Base-by-base conservation (phyloP, 1,139 yeast species). In the Geotrichum cucujoidarum region DNA sequence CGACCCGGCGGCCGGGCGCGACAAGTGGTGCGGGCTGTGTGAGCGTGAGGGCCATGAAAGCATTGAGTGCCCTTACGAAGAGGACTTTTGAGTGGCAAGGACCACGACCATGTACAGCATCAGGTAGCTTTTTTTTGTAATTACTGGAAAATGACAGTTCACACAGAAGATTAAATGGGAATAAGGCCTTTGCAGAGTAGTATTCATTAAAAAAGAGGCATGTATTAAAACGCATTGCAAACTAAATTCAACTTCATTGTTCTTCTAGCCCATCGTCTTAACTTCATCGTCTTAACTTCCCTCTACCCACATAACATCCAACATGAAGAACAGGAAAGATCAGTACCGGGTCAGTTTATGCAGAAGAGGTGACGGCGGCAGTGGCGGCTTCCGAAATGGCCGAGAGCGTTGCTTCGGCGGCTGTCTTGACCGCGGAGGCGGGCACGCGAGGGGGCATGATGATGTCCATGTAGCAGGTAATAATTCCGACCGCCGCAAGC, bases 11-110 rank as follows among this genome's bases (percentile, higher is more conserved):
- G 78, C 78, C 1, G 96, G 96, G 1, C 74, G 88, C 43, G 71
- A 69, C 20, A 74, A 80, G 57, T 90, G 96, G 95, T 90, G 97
- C 68, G 95, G 95, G 0, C 72, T 88, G 45, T 90, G 97, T 68
- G 97, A 90, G 65, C 71, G 88, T 49, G 82, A 79, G 45, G 97
- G 97, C 1, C 97, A 90, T 61, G 83, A 80, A 49, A 83, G 94
- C 55, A 72, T 81, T 39, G 87, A 87, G 50, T 90, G 97, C 67
- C 97, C 97, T 0, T 87, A 77, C 60, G 95, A 85, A 59, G 78
- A 78, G 55, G 83, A 79, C 43, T 55, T 59, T 39, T 59, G 49
- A 38, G n/a, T 4, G 11, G 24, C n/a, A n/a, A n/a, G n/a, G n/a
- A n/a, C n/a, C n/a, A n/a, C n/a, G n/a, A n/a, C n/a, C n/a, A n/a